phyloP scores from a whole-genome alignment of 768 basidiomycete genomes.

The Mycena vulgaris region DNA sequence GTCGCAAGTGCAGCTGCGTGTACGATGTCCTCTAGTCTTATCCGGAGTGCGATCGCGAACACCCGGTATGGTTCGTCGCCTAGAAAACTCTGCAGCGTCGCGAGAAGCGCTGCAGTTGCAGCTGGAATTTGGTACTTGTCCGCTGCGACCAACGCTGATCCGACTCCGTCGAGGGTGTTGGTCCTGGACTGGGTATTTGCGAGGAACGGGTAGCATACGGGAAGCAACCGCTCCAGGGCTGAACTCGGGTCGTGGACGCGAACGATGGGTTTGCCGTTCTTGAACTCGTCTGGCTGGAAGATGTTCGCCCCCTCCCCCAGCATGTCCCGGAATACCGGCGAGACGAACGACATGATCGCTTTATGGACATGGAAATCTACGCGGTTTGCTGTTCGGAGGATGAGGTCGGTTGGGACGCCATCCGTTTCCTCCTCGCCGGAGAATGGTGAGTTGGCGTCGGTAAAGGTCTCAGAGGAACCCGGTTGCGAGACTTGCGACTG shows the following conservation, averaged over 20 bases:
- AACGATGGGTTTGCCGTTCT: constrained; percentile 1
- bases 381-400: neutral
- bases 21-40: neutral
- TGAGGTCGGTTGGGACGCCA: neutral
- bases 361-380: constrained; percentile 11
- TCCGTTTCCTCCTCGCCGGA: neutral
- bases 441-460: neutral
- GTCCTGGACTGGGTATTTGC: neutral
- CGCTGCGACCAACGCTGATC: neutral
- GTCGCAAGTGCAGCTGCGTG: constrained; percentile 8
- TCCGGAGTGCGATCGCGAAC: neutral
- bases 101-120: neutral
- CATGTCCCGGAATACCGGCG: constrained; percentile 10
- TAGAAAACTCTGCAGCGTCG: neutral
- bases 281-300: neutral
- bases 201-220: neutral
- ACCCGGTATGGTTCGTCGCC: neutral
- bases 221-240: neutral
- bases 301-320: neutral
- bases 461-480: neutral
- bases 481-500: neutral
- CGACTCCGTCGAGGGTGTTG: neutral
- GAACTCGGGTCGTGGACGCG: neutral
- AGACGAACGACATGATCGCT: neutral
- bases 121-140: neutral